Evolutionary conservation across 768 basidiomycete genomes (phyloP).

Genomic region (Rhizopogon vesiculosus): DNA sequence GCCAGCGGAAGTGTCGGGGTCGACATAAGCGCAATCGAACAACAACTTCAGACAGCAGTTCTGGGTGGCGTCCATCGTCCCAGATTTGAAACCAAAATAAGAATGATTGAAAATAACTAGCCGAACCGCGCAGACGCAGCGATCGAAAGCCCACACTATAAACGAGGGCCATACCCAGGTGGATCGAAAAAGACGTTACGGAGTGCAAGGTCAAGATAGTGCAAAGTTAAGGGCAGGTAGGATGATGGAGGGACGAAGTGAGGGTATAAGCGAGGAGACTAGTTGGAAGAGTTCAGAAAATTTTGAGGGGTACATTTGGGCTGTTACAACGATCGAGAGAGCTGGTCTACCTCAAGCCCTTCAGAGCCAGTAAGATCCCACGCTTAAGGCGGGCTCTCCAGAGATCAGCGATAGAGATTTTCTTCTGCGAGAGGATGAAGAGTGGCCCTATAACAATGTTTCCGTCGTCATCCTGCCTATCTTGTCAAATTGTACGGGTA

Average conservation of each 20-base stretch:
- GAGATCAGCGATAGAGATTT: not conserved
- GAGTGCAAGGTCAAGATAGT: not conserved
- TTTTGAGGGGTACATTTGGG: not conserved
- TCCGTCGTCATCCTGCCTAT: too few species aligned
- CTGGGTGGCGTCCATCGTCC: constrained; percentile 32
- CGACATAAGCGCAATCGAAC: constrained; percentile 37
- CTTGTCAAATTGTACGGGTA: too few species aligned
- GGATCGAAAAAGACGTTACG: constrained; percentile 1
- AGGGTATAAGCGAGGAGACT: not conserved
- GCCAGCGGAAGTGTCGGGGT: constrained; percentile 40
- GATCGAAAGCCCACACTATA: constrained; percentile 50
- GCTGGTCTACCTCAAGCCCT: not conserved
- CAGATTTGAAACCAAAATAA: constrained; percentile 23
- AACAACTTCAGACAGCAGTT: constrained; percentile 36
- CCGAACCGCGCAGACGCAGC: constrained; percentile 38
- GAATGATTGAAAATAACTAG: constrained; percentile 37
- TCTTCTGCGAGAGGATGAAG: too few species aligned
- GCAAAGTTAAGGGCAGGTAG: not conserved
- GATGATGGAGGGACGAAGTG: not conserved
- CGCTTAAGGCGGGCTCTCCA: not conserved
- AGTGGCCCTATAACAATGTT: too few species aligned
- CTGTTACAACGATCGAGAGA: not conserved
- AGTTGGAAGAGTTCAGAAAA: not conserved
- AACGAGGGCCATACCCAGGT: constrained; percentile 46
- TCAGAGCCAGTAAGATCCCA: not conserved